Evolutionary conservation across 176 grass and related monocot genomes (phyloP).

Genomic region (Paspalum notatum): DNA sequence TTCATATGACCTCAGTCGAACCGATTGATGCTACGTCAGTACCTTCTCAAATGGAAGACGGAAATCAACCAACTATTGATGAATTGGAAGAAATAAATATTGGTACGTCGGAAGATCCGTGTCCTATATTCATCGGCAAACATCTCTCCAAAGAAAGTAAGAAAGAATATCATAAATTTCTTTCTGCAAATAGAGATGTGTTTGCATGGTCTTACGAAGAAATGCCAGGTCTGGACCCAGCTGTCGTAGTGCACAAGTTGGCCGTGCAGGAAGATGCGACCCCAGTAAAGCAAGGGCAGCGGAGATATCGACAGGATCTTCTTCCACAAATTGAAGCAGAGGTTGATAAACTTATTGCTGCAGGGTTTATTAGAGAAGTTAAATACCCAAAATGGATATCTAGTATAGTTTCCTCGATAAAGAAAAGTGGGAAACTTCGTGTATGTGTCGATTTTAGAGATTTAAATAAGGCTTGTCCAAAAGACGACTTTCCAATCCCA

Average conservation of each 20-base stretch:
- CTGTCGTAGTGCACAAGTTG: neutral
- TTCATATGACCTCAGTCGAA: neutral
- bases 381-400: neutral
- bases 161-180: neutral
- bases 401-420: neutral
- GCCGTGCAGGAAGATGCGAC: neutral
- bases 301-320: neutral
- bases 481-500: neutral
- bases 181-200: neutral
- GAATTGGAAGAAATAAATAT: slow-evolving; percentile 17
- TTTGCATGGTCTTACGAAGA: slow-evolving; percentile 18
- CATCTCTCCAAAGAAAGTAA: neutral
- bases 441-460: too few species aligned
- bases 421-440: neutral
- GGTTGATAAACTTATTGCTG: neutral
- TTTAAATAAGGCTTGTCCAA: too few species aligned
- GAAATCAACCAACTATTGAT: neutral
- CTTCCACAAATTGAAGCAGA: too few species aligned
- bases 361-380: neutral
- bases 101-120: neutral
- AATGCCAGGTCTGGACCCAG: neutral
- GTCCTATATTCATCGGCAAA: neutral
- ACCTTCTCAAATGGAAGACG: slow-evolving; percentile 11
- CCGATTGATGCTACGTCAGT: neutral
- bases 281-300: neutral